phyloP scores from a whole-genome alignment of 208 protist species.

The Herpetomonas samuelpessoai region DNA sequence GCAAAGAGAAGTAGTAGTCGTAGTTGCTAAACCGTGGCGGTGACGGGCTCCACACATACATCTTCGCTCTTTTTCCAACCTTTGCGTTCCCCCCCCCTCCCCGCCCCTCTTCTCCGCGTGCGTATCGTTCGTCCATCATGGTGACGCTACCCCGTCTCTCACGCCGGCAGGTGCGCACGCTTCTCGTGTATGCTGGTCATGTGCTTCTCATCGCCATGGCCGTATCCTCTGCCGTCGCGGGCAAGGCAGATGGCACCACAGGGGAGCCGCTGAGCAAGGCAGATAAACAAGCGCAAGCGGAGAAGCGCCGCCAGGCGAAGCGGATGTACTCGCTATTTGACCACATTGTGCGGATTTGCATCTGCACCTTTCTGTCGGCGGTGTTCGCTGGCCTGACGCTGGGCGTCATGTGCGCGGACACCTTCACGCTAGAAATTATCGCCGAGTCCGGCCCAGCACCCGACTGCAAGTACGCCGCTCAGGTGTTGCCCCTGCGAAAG shows the following conservation, averaged over 20 bases:
- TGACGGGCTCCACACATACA: no score
- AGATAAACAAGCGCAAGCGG: constrained; percentile 3
- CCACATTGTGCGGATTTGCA: constrained; percentile 38
- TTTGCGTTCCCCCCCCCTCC: no score
- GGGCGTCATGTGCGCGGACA: constrained; percentile 87
- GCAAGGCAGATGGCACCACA: background rate
- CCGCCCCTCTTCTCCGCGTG: no score
- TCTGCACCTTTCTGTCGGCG: constrained; percentile 77
- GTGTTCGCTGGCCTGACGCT: constrained; percentile 90
- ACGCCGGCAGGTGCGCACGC: background rate
- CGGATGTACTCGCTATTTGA: constrained; percentile 67
- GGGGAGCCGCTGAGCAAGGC: constrained; percentile 14
- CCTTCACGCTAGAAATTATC: constrained; percentile 86
- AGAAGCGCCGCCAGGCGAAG: constrained; percentile 34
- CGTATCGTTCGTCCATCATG: no score
- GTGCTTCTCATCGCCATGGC: background rate
- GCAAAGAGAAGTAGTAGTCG: no score
- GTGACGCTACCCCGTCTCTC: no score
- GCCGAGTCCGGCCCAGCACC: constrained; percentile 75
- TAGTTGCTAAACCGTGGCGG: no score
- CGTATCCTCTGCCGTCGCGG: constrained; percentile 3
- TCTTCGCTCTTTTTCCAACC: no score
- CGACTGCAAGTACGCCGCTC: constrained; percentile 75
- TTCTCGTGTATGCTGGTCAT: background rate
- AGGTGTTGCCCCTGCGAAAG: constrained; percentile 69